These are phyloP conservation scores for Pochonia chlamydosporia DNA, from an alignment of 2,329 filamentous ascomycete genomes.

Conservation along the genomic window DNA sequence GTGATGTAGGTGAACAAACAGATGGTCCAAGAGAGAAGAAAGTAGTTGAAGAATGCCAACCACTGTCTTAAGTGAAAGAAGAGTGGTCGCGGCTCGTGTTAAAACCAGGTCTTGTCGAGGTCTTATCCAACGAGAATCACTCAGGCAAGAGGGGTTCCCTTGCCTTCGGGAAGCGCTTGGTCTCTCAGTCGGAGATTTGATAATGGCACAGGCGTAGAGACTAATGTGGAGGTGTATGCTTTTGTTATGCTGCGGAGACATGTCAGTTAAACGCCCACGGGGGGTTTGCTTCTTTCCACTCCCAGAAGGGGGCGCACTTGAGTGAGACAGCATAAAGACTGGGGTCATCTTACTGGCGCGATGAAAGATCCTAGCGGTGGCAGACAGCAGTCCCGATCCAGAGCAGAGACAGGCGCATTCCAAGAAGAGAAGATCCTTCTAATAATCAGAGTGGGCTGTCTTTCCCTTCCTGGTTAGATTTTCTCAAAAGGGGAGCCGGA, in stretches of 20 bases:
- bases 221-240: conserved; percentile 23
- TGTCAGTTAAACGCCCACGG: conserved; percentile 24
- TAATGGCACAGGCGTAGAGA: conserved; percentile 22
- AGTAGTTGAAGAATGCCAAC: conserved; percentile 27
- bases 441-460: conserved; percentile 10
- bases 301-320: conserved; percentile 21
- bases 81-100: conserved; percentile 23
- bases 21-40: conserved; percentile 26
- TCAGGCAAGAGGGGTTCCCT: conserved; percentile 23
- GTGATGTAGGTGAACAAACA: conserved; percentile 22
- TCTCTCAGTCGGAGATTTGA: conserved; percentile 34
- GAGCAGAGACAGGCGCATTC: conserved; percentile 32
- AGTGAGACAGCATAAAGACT: conserved; percentile 29
- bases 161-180: conserved; percentile 19
- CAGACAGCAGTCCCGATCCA: conserved; percentile 28
- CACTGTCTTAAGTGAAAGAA: conserved; percentile 32
- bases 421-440: conserved; percentile 23
- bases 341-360: conserved; percentile 27
- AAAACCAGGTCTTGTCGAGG: conserved; percentile 32
- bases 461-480: conserved; percentile 16
- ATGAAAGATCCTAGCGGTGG: conserved; percentile 25
- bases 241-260: conserved; percentile 23
- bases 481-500: conserved; percentile 17
- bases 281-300: conserved; percentile 25
- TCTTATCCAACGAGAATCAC: conserved; percentile 28